A percentile compares a stretch with the other conserved stretches of the same genome.
phyloP scores from a whole-genome alignment of 2,329 filamentous ascomycete species.

The Fusarium tupiense region DNA sequence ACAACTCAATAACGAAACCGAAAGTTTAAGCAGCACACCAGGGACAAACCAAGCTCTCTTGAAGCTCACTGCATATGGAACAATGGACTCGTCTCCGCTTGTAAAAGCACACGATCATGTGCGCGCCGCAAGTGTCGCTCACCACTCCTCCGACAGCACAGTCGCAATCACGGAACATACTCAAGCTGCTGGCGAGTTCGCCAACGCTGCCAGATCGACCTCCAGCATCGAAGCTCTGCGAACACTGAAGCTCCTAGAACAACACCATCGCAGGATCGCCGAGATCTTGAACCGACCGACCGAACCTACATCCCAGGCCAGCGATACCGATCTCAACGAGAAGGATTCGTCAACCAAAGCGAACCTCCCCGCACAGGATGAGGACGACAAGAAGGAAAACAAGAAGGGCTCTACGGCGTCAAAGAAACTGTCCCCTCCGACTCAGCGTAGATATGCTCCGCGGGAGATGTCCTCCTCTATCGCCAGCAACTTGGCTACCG shows the following conservation, averaged over 20 bases:
- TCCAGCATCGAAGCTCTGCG: constrained; percentile 77
- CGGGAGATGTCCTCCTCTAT: constrained; percentile 84
- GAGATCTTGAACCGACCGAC: constrained; percentile 79
- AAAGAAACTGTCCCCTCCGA: constrained; percentile 47
- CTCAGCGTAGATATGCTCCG: constrained; percentile 63
- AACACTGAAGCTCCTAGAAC: constrained; percentile 84
- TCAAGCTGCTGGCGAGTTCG: constrained; percentile 87
- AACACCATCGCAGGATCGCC: constrained; percentile 86
- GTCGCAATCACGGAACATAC: constrained; percentile 90
- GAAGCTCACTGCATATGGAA: constrained; percentile 17
- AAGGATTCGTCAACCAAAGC: constrained; percentile 44
- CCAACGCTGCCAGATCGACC: constrained; percentile 80
- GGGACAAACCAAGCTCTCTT: background rate
- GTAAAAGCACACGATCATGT: constrained; percentile 87
- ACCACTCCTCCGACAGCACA: constrained; percentile 77
- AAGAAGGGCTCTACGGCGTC: constrained; percentile 35
- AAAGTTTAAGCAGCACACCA: constrained; percentile 1
- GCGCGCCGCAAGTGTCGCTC: constrained; percentile 81
- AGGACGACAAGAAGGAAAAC: constrained; percentile 36
- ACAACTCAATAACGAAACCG: background rate
- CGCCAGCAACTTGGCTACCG: constrained; percentile 86
- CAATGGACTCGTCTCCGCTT: constrained; percentile 53
- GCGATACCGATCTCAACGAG: constrained; percentile 43
- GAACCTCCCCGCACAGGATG: constrained; percentile 22
- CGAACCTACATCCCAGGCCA: constrained; percentile 50